Percentiles rank a stretch among this genome's conserved stretches.
These are phyloP conservation scores for Oligophagozyma castellii DNA, from an alignment of 1,139 yeast species.

Conservation along the genomic window DNA sequence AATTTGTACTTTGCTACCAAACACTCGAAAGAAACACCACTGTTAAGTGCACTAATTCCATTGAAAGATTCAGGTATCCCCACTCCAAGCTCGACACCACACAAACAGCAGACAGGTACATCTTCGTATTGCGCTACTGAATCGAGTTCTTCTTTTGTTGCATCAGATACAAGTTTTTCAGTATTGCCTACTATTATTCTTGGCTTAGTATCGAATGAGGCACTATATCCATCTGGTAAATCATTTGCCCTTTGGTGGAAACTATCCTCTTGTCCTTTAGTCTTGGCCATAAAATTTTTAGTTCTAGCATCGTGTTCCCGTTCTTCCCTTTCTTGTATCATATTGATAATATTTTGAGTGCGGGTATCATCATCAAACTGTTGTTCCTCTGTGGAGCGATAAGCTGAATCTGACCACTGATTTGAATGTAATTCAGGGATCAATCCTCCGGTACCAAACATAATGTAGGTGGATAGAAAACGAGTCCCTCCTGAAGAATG, in stretches of 20 bases:
- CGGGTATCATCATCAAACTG: slow-evolving; percentile 20
- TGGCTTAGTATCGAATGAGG: slow-evolving; percentile 20
- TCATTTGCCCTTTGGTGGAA: slow-evolving; percentile 10
- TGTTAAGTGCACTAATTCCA: slow-evolving; percentile 16
- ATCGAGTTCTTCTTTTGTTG: slow-evolving; percentile 17
- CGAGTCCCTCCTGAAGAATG: too few relatives aligned
- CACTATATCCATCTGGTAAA: slow-evolving; percentile 16
- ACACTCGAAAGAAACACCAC: slow-evolving; percentile 17
- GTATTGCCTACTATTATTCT: slow-evolving; percentile 20
- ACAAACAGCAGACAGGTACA: slow-evolving; percentile 46
- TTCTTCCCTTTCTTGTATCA: slow-evolving; percentile 26
- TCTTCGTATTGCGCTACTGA: slow-evolving; percentile 25
- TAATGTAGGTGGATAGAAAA: too few relatives aligned
- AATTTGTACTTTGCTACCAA: slow-evolving; percentile 25
- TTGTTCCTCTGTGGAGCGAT: slow-evolving; percentile 1
- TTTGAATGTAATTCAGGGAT: not conserved
- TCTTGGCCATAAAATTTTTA: slow-evolving; percentile 23
- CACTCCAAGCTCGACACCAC: slow-evolving; percentile 56
- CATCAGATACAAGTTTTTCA: slow-evolving; percentile 23
- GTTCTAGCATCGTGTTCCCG: slow-evolving; percentile 25
- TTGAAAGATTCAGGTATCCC: slow-evolving; percentile 49
- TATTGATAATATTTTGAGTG: slow-evolving; percentile 24
- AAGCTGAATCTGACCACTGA: too few relatives aligned
- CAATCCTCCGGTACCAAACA: too few relatives aligned
- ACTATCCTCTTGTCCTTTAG: slow-evolving; percentile 15